Evolutionary conservation across 1,284 basidiomycete species (phyloP).

Genomic region (Boletus mariae): DNA sequence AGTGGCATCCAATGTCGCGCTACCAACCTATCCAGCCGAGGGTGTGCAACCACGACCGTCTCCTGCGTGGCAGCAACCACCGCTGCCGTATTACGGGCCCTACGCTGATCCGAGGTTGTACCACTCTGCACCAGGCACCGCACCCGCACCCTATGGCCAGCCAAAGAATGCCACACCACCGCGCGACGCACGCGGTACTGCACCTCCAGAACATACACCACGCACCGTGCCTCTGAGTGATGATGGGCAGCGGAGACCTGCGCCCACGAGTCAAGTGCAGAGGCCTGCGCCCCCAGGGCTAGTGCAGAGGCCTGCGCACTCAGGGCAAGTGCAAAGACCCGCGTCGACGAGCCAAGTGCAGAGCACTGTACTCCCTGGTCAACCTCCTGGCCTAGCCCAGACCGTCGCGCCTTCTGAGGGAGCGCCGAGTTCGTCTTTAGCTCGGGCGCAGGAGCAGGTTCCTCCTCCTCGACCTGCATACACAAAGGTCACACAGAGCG

Average conservation of each 20-base stretch:
- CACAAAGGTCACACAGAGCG: not conserved
- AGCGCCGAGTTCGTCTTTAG: not conserved
- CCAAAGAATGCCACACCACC: not conserved
- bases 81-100: not conserved
- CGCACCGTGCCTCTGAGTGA: not conserved
- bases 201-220: not conserved
- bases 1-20: not conserved
- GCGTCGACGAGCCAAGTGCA: not conserved
- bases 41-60: slow-evolving; percentile 3
- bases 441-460: not conserved
- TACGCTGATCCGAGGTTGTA: slow-evolving; percentile 1
- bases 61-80: slow-evolving; percentile 13
- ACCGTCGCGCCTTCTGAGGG: not conserved
- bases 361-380: not conserved
- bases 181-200: not conserved
- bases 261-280: not conserved
- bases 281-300: not conserved
- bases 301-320: too few relatives aligned
- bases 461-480: not conserved
- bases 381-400: not conserved
- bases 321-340: not conserved
- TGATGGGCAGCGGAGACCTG: not conserved
- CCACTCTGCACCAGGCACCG: not conserved
- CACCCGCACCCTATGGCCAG: not conserved
- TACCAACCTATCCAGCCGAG: not conserved